These are phyloP conservation scores for Leptomonas pyrrhocoris DNA, from an alignment of 208 protist species.

Conservation along the genomic window DNA sequence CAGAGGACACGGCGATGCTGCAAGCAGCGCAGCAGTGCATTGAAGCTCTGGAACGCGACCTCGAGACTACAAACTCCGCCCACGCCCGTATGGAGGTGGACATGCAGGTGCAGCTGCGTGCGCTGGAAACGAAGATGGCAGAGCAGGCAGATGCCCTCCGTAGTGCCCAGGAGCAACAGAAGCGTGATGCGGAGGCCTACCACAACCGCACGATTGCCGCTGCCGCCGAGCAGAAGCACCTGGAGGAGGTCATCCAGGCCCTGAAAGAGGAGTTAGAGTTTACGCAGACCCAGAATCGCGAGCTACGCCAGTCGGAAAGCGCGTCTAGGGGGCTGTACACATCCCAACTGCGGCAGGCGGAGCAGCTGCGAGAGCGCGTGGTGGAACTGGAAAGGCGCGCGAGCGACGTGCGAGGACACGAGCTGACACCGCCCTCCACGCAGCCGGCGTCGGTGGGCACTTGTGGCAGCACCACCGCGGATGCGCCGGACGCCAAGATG, in stretches of 20 bases:
- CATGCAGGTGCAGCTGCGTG: not conserved
- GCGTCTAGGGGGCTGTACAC: not conserved
- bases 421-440: constrained; percentile 3
- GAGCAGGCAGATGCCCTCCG: not conserved
- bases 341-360: constrained; percentile 19
- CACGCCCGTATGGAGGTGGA: not conserved
- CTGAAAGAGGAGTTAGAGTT: constrained; percentile 33
- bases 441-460: not conserved
- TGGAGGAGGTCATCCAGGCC: constrained; percentile 20
- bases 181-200: not conserved
- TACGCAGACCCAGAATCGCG: constrained; percentile 18
- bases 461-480: not conserved
- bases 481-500: not conserved
- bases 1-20: constrained; percentile 1
- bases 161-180: not conserved
- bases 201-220: not conserved
- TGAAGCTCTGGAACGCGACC: constrained; percentile 14
- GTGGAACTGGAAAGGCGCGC: constrained; percentile 18
- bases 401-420: not conserved
- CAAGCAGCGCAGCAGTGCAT: constrained; percentile 17
- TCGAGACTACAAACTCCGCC: constrained; percentile 7
- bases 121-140: constrained; percentile 7
- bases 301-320: constrained; percentile 7
- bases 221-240: not conserved
- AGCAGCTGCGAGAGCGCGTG: constrained; percentile 17